Base-by-base conservation (phyloP, 768 basidiomycete genomes). In the Ephemerocybe angulata region DNA sequence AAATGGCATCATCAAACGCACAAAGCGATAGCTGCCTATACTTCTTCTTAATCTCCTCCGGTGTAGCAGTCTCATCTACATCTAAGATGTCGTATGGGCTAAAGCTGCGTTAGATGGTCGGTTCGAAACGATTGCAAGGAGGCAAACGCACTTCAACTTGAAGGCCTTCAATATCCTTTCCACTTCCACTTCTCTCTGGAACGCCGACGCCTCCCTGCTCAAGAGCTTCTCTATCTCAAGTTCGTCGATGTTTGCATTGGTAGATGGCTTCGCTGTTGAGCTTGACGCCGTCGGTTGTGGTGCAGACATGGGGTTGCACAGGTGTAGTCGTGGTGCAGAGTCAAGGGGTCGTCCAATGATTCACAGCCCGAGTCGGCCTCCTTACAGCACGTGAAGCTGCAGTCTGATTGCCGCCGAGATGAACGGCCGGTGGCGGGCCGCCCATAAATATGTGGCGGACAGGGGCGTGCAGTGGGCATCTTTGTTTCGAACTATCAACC, bases 21-120 rank as follows among this genome's bases (percentile, higher is more conserved):
- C 91, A 88, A 41, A 93, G 78, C 60, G 91, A 93, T 64, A 93
- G 70, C 62, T 93, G 88, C 58, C 85, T 82, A 70, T 90, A 93
- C 70, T 85, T 88, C 74, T 84, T 90, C 79, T 97, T 97, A 65
- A 98, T 83, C 28, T 89, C 95, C 53, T 91, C 87, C 24, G 84
- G 77, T 8, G 87, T 85, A 17, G 79, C 86, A 50, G 75, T 74
- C 62, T 84, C 80, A 42, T 83, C 81, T 63, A 99, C 77, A 73
- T 92, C 87, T 60, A 99, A 75, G 54, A 95, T 86, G 67, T 98
- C 96, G 71, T 98, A 99, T 35, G 97, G 92, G 68, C 93, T 96
- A 11, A n/a, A n/a, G n/a, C n/a, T n/a, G n/a, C 4, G 28, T 51
- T 44, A 56, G 42, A 58, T 49, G 29, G 55, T 12, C 31, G 38